Evolutionary conservation across 1,284 basidiomycete genomes (phyloP).

Genomic region (Cutaneotrichosporon cavernicola): DNA sequence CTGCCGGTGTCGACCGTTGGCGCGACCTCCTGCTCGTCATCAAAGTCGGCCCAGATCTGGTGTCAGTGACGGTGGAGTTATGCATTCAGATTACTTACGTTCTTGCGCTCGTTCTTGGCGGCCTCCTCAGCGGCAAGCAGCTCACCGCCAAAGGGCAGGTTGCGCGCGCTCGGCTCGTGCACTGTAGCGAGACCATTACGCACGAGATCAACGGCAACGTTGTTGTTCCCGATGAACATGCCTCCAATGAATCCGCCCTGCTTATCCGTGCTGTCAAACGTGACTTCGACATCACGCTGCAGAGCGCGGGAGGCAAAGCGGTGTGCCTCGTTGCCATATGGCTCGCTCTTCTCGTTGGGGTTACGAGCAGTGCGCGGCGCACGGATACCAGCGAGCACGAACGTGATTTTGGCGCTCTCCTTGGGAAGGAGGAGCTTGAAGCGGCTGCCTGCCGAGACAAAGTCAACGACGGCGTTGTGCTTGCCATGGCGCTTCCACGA

Average conservation of each 20-base stretch:
- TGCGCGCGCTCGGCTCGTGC: slow-evolving; percentile 82
- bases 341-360: slow-evolving; percentile 81
- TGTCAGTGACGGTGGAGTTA: background rate
- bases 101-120: slow-evolving; percentile 72
- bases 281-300: slow-evolving; percentile 93
- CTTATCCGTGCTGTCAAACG: slow-evolving; percentile 86
- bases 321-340: slow-evolving; percentile 78
- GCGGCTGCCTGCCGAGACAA: slow-evolving; percentile 86
- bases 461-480: slow-evolving; percentile 84
- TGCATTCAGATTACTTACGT: slow-evolving; percentile 58
- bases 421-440: slow-evolving; percentile 91
- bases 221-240: slow-evolving; percentile 74
- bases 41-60: slow-evolving; percentile 80
- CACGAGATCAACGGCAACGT: slow-evolving; percentile 78
- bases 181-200: slow-evolving; percentile 74
- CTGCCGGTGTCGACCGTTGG: slow-evolving; percentile 53
- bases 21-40: slow-evolving; percentile 62
- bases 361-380: slow-evolving; percentile 78
- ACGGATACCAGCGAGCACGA: slow-evolving; percentile 83
- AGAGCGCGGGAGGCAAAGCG: slow-evolving; percentile 80
- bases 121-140: slow-evolving; percentile 81
- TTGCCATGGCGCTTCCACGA: slow-evolving; percentile 86
- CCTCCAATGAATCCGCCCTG: slow-evolving; percentile 93
- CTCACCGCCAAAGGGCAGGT: slow-evolving; percentile 71
- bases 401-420: slow-evolving; percentile 84